phyloP scores from a whole-genome alignment of 331 rosid species.

The Pyrus hybrid region DNA sequence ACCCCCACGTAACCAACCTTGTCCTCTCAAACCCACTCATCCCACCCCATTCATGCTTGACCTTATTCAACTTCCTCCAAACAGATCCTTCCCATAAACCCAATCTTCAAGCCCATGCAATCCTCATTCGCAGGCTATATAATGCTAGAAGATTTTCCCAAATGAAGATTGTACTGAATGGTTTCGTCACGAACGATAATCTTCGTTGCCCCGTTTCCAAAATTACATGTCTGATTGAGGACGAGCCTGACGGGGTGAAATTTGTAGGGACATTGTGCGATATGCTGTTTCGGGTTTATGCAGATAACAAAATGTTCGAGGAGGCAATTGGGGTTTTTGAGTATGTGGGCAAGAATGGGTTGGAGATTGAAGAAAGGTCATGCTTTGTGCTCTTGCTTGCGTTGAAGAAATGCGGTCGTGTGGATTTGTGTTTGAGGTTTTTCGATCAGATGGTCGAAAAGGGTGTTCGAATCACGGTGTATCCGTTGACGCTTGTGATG shows the following conservation, averaged over 20 bases:
- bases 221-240: constrained; percentile 31
- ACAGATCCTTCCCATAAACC: constrained; percentile 29
- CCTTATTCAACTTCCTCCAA: constrained; percentile 52
- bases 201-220: constrained; percentile 6
- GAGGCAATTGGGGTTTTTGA: constrained; percentile 54
- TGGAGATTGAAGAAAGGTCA: constrained; percentile 67
- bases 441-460: constrained; percentile 56
- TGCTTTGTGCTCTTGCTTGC: constrained; percentile 69
- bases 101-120: constrained; percentile 52
- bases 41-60: constrained; percentile 26
- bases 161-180: constrained; percentile 40
- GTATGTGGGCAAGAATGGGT: constrained; percentile 26
- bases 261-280: constrained; percentile 54
- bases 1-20: constrained; percentile 34
- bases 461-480: constrained; percentile 42
- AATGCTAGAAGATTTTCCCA: constrained; percentile 38
- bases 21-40: constrained; percentile 57
- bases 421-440: constrained; percentile 33
- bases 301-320: constrained; percentile 42
- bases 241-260: constrained; percentile 4
- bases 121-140: constrained; percentile 37
- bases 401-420: constrained; percentile 35
- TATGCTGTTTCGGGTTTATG: constrained; percentile 62
- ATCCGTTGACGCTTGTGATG: constrained; percentile 57
- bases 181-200: constrained; percentile 23